Evolutionary conservation across 441 rosid species (phyloP), one percentile per base, ranked within the genome.

Genomic region (Corymbia calophylla): DNA sequence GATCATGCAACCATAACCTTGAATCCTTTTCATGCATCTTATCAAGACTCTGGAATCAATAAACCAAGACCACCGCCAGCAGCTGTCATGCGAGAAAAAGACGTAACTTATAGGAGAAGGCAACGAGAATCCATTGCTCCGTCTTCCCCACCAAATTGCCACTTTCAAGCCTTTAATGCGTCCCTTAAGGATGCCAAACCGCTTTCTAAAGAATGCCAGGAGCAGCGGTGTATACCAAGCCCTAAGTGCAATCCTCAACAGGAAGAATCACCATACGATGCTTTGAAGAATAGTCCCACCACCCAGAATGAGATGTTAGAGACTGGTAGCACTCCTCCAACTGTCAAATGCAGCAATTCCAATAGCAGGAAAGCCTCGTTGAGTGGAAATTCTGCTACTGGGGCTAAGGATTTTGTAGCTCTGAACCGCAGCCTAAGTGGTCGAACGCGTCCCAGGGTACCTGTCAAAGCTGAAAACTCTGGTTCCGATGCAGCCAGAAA

Each of bases 361-460:
- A 95, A 91, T 64, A 90, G 92, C 91, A 94, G 89, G 86, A 94
- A 93, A 92, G 91, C 93, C 85, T 90, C 93, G 48, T 89, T 92
- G 85, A 91, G 93, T 80, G 92, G 90, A 23, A 93, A 89, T 92
- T 93, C 92, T 29, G 88, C 90, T 87, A 86, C 88, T 88, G 92
- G 90, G 87, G 90, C 92, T 44, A 97, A 94, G 89, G 95, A 94
- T 90, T 95, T 92, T 92, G 93, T 95, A 90, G 94, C 96, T 56
- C 88, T 94, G 87, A 96, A 93, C 92, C 92, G 95, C 92, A 95
- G 90, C 89, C 89, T 94, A 91, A 92, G 89, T 88, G 92, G 96
- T 68, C 94, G 88, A 89, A 90, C 90, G 80, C 88, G 93, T 27
- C 90, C 92, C 64, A 89, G 93, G 84, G 91, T 91, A 85, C 92